Conservation (phyloP, 257 asterid genomes). For the Solanum appendiculatum region DNA sequence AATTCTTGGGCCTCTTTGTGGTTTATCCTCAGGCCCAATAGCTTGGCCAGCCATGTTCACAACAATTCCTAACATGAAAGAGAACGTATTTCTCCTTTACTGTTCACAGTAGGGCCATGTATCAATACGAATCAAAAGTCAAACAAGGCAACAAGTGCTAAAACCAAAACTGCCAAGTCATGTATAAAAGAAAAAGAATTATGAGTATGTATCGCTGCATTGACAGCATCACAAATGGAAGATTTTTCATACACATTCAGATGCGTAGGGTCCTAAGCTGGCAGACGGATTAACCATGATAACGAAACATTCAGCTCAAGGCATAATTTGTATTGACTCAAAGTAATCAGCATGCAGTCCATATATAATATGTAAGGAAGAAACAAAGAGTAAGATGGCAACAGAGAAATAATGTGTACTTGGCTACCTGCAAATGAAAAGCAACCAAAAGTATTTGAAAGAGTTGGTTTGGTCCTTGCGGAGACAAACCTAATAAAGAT, state of each 20-base stretch:
- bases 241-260: neutral
- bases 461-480: too few relatives aligned
- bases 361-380: neutral
- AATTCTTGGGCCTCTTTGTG: too few relatives aligned
- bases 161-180: neutral
- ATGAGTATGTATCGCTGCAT: neutral
- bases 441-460: constrained; percentile 71
- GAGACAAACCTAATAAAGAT: too few relatives aligned
- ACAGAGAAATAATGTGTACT: neutral
- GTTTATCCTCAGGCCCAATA: too few relatives aligned
- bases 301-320: neutral
- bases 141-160: neutral
- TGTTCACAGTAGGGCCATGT: neutral
- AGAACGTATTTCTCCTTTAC: neutral
- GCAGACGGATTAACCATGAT: neutral
- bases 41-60: too few relatives aligned
- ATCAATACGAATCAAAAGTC: neutral
- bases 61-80: neutral
- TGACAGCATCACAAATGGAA: neutral
- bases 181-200: neutral
- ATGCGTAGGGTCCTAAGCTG: neutral
- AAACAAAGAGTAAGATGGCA: neutral
- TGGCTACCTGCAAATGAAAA: constrained; percentile 80
- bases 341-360: neutral
- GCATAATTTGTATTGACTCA: neutral